Base-by-base conservation (phyloP, 177 flowering plant genomes). In the Tripterygium wilfordii region DNA sequence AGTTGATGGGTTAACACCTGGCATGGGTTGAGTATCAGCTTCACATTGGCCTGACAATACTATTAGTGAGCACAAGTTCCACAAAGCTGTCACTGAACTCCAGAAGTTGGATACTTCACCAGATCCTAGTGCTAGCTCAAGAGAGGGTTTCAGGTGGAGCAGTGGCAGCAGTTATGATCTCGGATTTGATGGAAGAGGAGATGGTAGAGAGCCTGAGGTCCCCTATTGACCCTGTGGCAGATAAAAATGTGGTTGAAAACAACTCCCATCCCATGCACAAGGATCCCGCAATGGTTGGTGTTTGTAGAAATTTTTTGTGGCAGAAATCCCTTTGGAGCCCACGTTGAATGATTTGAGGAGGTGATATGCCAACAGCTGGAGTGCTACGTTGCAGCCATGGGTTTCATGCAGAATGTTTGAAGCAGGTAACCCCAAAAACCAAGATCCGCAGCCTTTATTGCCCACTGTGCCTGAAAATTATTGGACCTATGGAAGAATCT, bases 321-420 rank as follows among this genome's bases (percentile, higher is more conserved):
- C 77, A 72, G 58, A 68, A 66, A 35, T 75, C 80, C 7, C 68
- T 77, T 1, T 71, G 77, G 75, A 58, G 72, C 57, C 64, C 75
- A 18, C 53, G 64, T 58, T 48, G 70, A 33, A 66, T 66, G n/a
- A 55, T 69, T 45, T 61, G 75, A 40, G 58, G 76, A 46, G 52
- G 62, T 15, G 74, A 70, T 53, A 71, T 70, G 73, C 79, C 79
- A 15, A 57, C 58, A 31, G 75, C 75, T 21, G 80, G 69, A 9
- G 66, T 75, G 17, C 60, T 75, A 20, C 53, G 65, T 9, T 75
- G 80, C 60, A 50, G 70, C 41, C 80, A 75, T 50, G 70, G 66
- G n/a, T 75, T 69, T 43, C 80, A 75, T 58, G 80, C 75, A 0
- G 80, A 75, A 44, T 75, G 80, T 51, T 58, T 75, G 61, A 77